Conservation (phyloP, 2,329 filamentous ascomycete species). For the Phaeosphaeriaceae sp. region DNA sequence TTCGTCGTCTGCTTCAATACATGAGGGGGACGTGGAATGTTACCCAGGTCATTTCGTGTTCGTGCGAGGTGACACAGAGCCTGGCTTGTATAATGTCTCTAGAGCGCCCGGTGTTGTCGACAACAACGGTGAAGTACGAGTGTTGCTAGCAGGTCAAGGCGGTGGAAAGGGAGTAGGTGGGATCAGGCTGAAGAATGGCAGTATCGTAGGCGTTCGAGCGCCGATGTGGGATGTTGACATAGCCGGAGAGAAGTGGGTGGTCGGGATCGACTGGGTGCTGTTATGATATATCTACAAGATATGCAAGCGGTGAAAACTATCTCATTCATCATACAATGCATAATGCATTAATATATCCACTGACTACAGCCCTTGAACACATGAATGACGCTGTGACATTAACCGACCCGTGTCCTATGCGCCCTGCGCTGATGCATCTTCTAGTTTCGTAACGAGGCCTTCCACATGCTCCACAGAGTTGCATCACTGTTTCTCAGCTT, state of each 20-base stretch:
- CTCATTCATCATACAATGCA: too few species aligned
- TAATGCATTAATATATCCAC: too few species aligned
- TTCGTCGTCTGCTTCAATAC: neutral
- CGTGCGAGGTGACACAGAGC: conserved; percentile 22
- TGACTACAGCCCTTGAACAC: too few species aligned
- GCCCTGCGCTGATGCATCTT: too few species aligned
- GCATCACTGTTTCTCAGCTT: too few species aligned
- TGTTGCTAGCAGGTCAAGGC: conserved; percentile 40
- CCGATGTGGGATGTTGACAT: conserved; percentile 53
- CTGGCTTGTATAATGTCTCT: conserved; percentile 20
- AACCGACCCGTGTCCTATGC: too few species aligned
- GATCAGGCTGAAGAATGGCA: conserved; percentile 30
- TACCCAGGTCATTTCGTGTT: conserved; percentile 31
- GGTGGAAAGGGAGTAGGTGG: conserved; percentile 23
- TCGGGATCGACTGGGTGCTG: conserved; percentile 53
- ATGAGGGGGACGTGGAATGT: conserved; percentile 23
- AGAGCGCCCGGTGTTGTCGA: neutral
- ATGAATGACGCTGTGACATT: too few species aligned
- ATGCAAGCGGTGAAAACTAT: too few species aligned
- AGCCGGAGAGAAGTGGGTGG: conserved; percentile 42
- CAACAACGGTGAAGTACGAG: conserved; percentile 10
- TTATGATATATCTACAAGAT: conserved; percentile 14
- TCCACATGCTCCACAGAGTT: too few species aligned
- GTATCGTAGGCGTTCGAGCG: conserved; percentile 46
- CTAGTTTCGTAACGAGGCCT: too few species aligned